These are phyloP conservation scores for Quercus agrifolia DNA, from an alignment of 306 rosid genomes.

Conservation along the genomic window DNA sequence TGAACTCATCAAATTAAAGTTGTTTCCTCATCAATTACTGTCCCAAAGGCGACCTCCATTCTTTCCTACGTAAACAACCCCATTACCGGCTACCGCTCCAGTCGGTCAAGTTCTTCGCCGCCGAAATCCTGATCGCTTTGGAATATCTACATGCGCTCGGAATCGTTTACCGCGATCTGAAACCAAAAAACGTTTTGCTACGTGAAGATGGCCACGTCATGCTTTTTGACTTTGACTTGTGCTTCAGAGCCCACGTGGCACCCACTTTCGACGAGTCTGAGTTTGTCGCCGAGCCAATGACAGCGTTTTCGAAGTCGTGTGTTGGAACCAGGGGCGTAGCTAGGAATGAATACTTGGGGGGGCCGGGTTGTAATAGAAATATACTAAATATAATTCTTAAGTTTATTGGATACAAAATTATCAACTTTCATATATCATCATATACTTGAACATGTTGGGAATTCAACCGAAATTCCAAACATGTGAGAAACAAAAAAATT, in stretches of 20 bases:
- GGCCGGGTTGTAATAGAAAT: too few relatives aligned
- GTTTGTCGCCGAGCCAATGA: slow-evolving; percentile 75
- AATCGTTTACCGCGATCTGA: slow-evolving; percentile 71
- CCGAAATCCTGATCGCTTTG: slow-evolving; percentile 71
- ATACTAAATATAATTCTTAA: too few relatives aligned
- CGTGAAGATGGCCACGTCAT: slow-evolving; percentile 90
- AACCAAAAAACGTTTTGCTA: slow-evolving; percentile 77
- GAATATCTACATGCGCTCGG: slow-evolving; percentile 89
- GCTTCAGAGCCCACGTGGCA: slow-evolving; percentile 65
- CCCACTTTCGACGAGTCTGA: slow-evolving; percentile 45
- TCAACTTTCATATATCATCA: too few relatives aligned
- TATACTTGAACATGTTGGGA: too few relatives aligned
- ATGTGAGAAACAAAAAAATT: too few relatives aligned
- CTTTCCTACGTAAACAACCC: slow-evolving; percentile 63
- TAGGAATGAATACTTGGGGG: too few relatives aligned
- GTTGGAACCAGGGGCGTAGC: slow-evolving; percentile 48
- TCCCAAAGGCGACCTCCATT: slow-evolving; percentile 79
- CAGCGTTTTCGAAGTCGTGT: slow-evolving; percentile 75
- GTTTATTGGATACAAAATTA: too few relatives aligned
- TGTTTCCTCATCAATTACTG: slow-evolving; percentile 91
- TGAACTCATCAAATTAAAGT: too few relatives aligned
- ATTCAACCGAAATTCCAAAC: too few relatives aligned
- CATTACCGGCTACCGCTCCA: slow-evolving; percentile 24
- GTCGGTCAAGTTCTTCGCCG: slow-evolving; percentile 65
- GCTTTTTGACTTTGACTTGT: slow-evolving; percentile 88